phyloP scores from a whole-genome alignment of 2,329 filamentous ascomycete genomes.

The Venturia effusa region DNA sequence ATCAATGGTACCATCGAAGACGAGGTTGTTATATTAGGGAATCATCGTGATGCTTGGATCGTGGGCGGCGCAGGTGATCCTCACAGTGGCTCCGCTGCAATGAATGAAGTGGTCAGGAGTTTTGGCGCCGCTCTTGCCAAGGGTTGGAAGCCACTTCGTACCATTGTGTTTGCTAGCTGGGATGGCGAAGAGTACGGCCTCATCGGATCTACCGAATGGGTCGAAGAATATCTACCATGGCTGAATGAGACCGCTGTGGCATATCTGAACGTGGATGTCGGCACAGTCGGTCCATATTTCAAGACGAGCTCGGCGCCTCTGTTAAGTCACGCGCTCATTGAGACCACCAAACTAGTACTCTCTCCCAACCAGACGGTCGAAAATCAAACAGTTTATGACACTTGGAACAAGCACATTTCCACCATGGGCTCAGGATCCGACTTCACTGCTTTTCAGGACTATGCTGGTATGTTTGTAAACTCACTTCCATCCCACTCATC shows the following conservation, averaged over 20 bases:
- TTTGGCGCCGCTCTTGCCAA: slow-evolving; percentile 60
- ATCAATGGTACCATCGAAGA: slow-evolving; percentile 80
- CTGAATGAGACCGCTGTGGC: slow-evolving; percentile 61
- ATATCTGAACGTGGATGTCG: slow-evolving; percentile 79
- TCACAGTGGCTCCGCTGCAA: slow-evolving; percentile 67
- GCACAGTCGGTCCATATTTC: slow-evolving; percentile 55
- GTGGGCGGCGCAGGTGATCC: slow-evolving; percentile 75
- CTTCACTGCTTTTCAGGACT: slow-evolving; percentile 44
- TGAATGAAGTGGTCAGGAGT: slow-evolving; percentile 60
- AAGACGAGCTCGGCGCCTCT: slow-evolving; percentile 59
- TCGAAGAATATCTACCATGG: slow-evolving; percentile 82
- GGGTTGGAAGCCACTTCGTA: slow-evolving; percentile 78
- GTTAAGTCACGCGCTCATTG: slow-evolving; percentile 60
- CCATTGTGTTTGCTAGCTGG: slow-evolving; percentile 74
- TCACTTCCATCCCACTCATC: background rate
- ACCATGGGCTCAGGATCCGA: slow-evolving; percentile 44
- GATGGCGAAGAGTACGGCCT: slow-evolving; percentile 70
- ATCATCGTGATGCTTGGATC: slow-evolving; percentile 85
- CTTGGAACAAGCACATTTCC: slow-evolving; percentile 44
- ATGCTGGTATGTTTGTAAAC: slow-evolving; percentile 25
- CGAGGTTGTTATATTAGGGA: slow-evolving; percentile 83
- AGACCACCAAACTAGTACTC: slow-evolving; percentile 38
- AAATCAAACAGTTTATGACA: slow-evolving; percentile 59
- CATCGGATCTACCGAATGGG: slow-evolving; percentile 83
- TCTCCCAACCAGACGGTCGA: slow-evolving; percentile 59